Base-by-base conservation (phyloP, 345 rosid species). In the Sisymbrium altissimum region DNA sequence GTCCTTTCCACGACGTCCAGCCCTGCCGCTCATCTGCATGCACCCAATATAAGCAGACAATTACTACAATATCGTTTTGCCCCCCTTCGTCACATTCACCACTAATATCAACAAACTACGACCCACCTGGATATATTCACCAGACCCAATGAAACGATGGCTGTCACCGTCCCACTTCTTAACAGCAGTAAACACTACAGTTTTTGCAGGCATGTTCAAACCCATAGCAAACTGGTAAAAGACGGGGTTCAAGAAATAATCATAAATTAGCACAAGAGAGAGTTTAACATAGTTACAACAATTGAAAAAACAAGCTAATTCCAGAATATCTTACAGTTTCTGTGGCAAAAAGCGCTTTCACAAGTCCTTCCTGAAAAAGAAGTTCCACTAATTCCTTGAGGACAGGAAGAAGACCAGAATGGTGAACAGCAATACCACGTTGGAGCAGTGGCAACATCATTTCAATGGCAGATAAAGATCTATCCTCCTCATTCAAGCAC, bases 131-230 rank as follows among this genome's bases (percentile, higher is more conserved):
- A 95, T 95, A 78, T 95, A 95, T 85, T 92, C 99, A 61, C 99
- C 99, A 57, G 96, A 92, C 52, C 98, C 97, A 66, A 92, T 92
- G 79, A 75, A 85, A 23, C 97, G 96, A 83, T 95, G 97, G 83
- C 94, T 90, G 79, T 92, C 98, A 72, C 98, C 98, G 84, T 95
- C 99, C 96, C 96, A 90, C 89, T 95, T 95, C 86, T 84, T 92
- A 68, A 92, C 92, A 67, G 96, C 79, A 75, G 97, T 92, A 67
- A 95, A 95, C 48, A 95, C 92, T 62, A 95, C 99, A 65, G 99
- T 95, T 81, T 95, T 95, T 71, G 98, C 99, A 23, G 97, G 99
- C 99, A 95, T 95, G 81, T 95, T 95, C 77, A 92, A 86, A 58
- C 99, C 99, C 99, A 95, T 95, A 52, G 99, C 98, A 84, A 95